Base-by-base conservation (phyloP, 768 basidiomycete genomes). In the Coprinellus micaceus region DNA sequence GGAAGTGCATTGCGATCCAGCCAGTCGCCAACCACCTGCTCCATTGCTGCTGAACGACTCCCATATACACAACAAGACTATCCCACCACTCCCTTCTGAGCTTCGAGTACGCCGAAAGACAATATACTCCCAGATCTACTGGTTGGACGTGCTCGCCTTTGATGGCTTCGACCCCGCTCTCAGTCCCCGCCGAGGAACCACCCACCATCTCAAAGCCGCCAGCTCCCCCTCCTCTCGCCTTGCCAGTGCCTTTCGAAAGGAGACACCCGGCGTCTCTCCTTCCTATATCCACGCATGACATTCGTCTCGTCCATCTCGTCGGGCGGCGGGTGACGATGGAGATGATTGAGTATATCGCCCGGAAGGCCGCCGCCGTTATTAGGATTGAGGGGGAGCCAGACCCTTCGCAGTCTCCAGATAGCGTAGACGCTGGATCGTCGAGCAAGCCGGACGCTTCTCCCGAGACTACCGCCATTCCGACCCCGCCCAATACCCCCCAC, bases 311-410 rank as follows among this genome's bases (percentile, higher is more conserved):
- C 58, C 79, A 83, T 62, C 86, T 98, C 62, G 79, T 98, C 75
- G 76, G 81, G 61, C 83, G 80, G 64, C 84, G 82, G 26, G 91
- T 98, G 46, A 83, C 91, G 4, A 75, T 79, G 66, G 89, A 93
- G 57, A 94, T 98, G 88, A 82, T 98, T 68, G 69, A 82, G 56
- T 86, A 91, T 73, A 82, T 98, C 63, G 91, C 94, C 51, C 82
- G 83, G 66, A 84, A 86, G 76, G 81, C 88, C 43, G 82, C 81
- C 61, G 83, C 80, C 58, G 87, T 91, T 59, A 90, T 98, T 71
- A 79, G 77, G 56, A 77, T 91, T 53, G 82, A 85, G 30, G 81
- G 80, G 64, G 84, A 85, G 51, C 26, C 56, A 12, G 64, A 68
- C 41, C 22, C 57, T 5, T 39, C 26, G 9, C 12, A 2, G 10